Conservation (phyloP, 1,284 basidiomycete genomes). For the Puccinia sorghi region DNA sequence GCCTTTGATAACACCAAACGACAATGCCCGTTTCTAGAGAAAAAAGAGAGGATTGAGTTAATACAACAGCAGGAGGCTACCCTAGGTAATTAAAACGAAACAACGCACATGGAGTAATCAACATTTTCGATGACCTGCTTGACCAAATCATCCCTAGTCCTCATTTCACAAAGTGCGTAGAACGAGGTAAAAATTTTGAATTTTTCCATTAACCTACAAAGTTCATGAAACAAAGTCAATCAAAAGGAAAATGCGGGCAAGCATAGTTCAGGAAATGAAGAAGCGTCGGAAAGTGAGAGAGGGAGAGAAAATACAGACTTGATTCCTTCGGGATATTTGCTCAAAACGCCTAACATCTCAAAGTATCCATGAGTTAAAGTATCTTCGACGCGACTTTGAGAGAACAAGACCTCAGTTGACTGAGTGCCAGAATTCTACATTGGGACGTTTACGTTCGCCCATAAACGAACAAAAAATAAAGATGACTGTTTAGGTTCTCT, state of each 20-base stretch:
- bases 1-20: conserved; percentile 89
- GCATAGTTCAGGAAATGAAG: not conserved
- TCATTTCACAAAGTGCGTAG: conserved; percentile 86
- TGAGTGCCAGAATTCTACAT: conserved; percentile 22
- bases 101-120: conserved; percentile 78
- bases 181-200: conserved; percentile 92
- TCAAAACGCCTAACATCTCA: conserved; percentile 89
- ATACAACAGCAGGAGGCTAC: not conserved
- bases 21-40: conserved; percentile 80
- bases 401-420: conserved; percentile 73
- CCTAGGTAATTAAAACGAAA: not conserved
- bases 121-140: conserved; percentile 86
- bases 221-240: conserved; percentile 6
- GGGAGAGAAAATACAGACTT: conserved; percentile 64
- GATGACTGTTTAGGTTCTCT: conserved; percentile 55
- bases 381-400: conserved; percentile 75
- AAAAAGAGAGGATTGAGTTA: conserved; percentile 5
- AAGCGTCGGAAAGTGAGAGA: not conserved
- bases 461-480: not conserved
- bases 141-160: conserved; percentile 86
- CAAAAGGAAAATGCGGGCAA: not conserved
- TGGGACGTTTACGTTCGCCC: not conserved
- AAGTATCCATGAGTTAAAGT: conserved; percentile 90
- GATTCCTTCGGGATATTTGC: conserved; percentile 81
- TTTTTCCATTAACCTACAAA: conserved; percentile 75